A percentile compares a stretch with the other conserved stretches of the same genome.
Conservation (phyloP, 2,329 filamentous ascomycete species). For the Hypoxylon sp. region DNA sequence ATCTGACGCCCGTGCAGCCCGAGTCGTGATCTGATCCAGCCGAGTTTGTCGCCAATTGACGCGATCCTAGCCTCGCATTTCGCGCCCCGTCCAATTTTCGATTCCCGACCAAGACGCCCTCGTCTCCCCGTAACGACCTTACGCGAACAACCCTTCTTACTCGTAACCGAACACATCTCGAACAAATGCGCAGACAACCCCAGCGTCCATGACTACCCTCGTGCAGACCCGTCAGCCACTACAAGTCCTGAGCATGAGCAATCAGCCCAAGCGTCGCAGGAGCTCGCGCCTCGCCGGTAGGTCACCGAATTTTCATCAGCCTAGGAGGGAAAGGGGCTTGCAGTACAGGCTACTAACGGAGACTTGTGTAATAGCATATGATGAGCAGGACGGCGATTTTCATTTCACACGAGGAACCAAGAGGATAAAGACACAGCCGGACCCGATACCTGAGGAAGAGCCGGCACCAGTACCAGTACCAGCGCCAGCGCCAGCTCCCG, state of each 20-base stretch:
- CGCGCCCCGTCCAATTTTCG: neutral
- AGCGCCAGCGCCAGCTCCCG: conserved; percentile 45
- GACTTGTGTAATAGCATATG: conserved; percentile 55
- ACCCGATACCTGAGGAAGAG: conserved; percentile 52
- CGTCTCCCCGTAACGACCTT: conserved; percentile 7
- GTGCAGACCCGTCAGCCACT: conserved; percentile 69
- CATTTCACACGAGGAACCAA: conserved; percentile 75
- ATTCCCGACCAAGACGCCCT: conserved; percentile 1
- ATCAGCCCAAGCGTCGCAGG: conserved; percentile 65
- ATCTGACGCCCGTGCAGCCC: conserved; percentile 3
- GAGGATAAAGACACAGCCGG: conserved; percentile 64
- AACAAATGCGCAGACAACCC: conserved; percentile 41
- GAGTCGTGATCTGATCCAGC: conserved; percentile 14
- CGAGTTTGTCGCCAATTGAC: conserved; percentile 25
- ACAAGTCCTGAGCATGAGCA: conserved; percentile 74
- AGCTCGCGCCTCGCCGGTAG: conserved; percentile 71
- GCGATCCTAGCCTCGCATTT: conserved; percentile 19
- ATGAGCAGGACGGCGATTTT: conserved; percentile 81
- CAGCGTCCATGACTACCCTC: conserved; percentile 75
- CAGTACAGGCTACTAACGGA: conserved; percentile 25
- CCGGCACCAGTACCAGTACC: conserved; percentile 48
- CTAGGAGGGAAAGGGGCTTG: neutral
- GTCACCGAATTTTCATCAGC: conserved; percentile 43
- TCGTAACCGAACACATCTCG: conserved; percentile 13
- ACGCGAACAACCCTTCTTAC: conserved; percentile 28